phyloP scores from a whole-genome alignment of 1,284 basidiomycete species.

The Boletus mariae region DNA sequence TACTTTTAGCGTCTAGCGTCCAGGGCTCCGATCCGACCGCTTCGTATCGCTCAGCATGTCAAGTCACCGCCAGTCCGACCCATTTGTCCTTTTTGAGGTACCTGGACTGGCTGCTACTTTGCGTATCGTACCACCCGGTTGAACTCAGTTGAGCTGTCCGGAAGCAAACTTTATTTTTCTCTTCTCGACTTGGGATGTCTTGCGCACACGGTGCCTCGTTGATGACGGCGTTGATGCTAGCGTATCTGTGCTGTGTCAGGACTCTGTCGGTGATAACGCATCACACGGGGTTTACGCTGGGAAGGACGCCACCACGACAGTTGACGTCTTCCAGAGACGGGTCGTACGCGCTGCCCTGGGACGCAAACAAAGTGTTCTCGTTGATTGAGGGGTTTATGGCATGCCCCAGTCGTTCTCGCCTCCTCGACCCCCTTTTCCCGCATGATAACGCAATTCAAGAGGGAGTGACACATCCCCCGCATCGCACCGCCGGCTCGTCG shows the following conservation, averaged over 20 bases:
- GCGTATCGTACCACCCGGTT: neutral
- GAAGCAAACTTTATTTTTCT: constrained; percentile 2
- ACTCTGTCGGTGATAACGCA: neutral
- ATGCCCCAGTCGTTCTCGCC: neutral
- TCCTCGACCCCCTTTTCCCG: neutral
- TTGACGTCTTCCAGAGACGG: constrained; percentile 1
- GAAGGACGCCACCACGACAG: constrained; percentile 14
- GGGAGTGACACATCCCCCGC: neutral
- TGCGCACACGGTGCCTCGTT: neutral
- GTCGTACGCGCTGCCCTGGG: neutral
- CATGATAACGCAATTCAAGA: neutral
- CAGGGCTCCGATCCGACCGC: constrained; percentile 19
- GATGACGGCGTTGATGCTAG: neutral
- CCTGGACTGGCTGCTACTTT: neutral
- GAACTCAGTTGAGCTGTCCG: constrained; percentile 11
- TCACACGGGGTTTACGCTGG: neutral
- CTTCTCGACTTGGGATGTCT: neutral
- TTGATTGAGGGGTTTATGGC: neutral
- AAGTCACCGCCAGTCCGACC: constrained; percentile 13
- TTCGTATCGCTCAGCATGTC: constrained; percentile 9
- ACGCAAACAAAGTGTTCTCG: neutral
- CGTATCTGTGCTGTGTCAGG: constrained; percentile 12
- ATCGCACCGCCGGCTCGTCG: neutral
- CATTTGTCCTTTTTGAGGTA: neutral
- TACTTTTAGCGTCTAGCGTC: neutral